Evolutionary conservation across 345 rosid species (phyloP), one percentile per base, ranked within the genome.

Genomic region (Punica granatum): DNA sequence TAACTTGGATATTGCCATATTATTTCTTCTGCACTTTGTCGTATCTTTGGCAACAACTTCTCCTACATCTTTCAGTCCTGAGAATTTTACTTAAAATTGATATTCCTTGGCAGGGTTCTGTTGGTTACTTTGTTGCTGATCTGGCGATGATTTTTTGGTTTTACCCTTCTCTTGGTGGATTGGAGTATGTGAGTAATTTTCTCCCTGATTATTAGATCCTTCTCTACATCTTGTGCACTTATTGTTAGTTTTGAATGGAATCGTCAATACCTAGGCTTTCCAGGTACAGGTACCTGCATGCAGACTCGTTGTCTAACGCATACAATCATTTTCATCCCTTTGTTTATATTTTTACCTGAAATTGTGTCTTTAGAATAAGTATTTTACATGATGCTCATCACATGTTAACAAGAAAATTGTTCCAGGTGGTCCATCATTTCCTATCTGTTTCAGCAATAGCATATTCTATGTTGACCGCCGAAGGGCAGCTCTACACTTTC

Each of bases 111-210:
- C 80, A 85, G 87, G 79, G 56, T 69, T 85, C 85, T 74, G 80
- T 83, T 68, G 89, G 89, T 54, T 85, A 85, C 78, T 85, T 85
- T 72, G 64, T 81, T 48, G 70, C 79, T 37, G 89, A 85, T 71
- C 77, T 85, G 36, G 82, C 63, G 35, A 85, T 85, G 89, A 85
- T 85, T 51, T 60, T 83, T 67, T 83, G 89, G 89, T 79, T 75
- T 78, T 83, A 77, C 73, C 87, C 89, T 69, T 77, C 81, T 72
- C 77, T 85, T 5, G 89, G 89, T 63, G 89, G 87, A 35, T 42
- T 77, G 82, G 89, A 85, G 68, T 85, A 79, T 74, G 89, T 81
- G 74, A 82, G 89, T 77, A 39, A 39, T 63, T 30, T 63, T 8
- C 28, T 36, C 42, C 33, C 25, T 9, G 25, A 36, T 30, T 23